A percentile compares a stretch with the other conserved stretches of the same genome.
These are phyloP conservation scores for Lunasporangiospora selenospora DNA, from an alignment of 192 early-diverging fungal species.

Conservation along the genomic window DNA sequence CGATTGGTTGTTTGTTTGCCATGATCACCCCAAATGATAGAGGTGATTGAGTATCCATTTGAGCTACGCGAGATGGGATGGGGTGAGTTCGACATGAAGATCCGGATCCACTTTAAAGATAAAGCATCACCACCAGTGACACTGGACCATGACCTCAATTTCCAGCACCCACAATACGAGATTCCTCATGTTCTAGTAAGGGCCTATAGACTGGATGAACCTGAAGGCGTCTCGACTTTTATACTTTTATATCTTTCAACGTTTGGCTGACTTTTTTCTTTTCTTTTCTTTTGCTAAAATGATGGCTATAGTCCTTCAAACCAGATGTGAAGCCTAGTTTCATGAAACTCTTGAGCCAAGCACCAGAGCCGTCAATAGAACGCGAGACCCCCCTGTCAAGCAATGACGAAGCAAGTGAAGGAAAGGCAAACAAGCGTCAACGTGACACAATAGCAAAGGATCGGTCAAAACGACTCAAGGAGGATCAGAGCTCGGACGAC, in stretches of 20 bases:
- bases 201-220: no score
- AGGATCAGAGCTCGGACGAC: conserved; percentile 32
- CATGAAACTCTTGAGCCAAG: conserved; percentile 27
- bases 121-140: conserved; percentile 44
- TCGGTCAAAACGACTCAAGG: conserved; percentile 27
- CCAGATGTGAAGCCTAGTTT: conserved; percentile 40
- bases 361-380: conserved; percentile 20
- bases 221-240: no score
- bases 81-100: conserved; percentile 68
- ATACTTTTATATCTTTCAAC: background rate
- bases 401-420: conserved; percentile 11
- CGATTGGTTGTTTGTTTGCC: background rate
- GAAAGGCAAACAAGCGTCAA: conserved; percentile 21
- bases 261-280: background rate
- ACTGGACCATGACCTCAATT: conserved; percentile 61
- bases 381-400: conserved; percentile 4
- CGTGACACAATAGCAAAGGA: conserved; percentile 14
- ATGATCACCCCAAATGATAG: conserved; percentile 28
- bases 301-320: conserved; percentile 44
- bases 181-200: conserved; percentile 50
- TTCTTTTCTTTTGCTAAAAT: no score
- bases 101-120: conserved; percentile 56
- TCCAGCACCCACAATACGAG: conserved; percentile 53
- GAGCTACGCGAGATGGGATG: conserved; percentile 61
- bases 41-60: conserved; percentile 55